Evolutionary conservation across 164 flowering plant species (phyloP), one percentile per base, ranked within the genome.

Genomic region (Tetracentron sinense): DNA sequence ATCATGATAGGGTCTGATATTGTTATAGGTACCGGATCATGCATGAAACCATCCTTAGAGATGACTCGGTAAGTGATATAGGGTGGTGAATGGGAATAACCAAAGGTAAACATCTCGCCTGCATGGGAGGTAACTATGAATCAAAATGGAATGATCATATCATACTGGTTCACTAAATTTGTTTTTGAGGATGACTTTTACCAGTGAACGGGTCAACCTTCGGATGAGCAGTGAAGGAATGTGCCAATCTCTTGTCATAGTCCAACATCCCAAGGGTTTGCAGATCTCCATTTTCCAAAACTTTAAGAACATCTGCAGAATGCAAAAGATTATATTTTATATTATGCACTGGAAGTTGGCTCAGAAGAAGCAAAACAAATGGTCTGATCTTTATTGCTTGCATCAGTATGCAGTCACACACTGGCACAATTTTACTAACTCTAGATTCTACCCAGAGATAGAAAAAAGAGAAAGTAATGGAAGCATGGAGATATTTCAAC

Each of bases 71-170:
- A 94, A 5, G 97, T 94, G 70, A 85, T 62, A 68, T 91, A 94
- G 20, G 99, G 99, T 42, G 92, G 84, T 17, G 74, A 54, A 28
- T 80, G 89, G 25, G 96, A 74, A 71, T 91, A 94, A 53, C 99
- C 99, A 79, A 91, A 94, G 49, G 96, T 89, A 76, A 91, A 94
- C 97, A 94, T 86, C 70, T 94, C 99, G 8, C 95, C 99, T 94
- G 87, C 83, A 84, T 26, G 22, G 30, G 78, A 69, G 44, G 35
- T 63, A 57, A 23, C 17, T 4, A 46, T 6, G 28, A 52, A 52
- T 56, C 48, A 71, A 56, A 61, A 16, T 50, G 28, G 17, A 65
- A 25, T 0, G 35, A 42, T 10, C 10, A 29, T 25, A 21, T 50
- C 14, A 6, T 48, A 42, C 2, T 11, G 27, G 20, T 44, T 23